Percentiles rank a stretch among this genome's conserved stretches.
These are phyloP conservation scores for Venturia pyrina DNA, from an alignment of 2,329 filamentous ascomycete species.

Conservation along the genomic window DNA sequence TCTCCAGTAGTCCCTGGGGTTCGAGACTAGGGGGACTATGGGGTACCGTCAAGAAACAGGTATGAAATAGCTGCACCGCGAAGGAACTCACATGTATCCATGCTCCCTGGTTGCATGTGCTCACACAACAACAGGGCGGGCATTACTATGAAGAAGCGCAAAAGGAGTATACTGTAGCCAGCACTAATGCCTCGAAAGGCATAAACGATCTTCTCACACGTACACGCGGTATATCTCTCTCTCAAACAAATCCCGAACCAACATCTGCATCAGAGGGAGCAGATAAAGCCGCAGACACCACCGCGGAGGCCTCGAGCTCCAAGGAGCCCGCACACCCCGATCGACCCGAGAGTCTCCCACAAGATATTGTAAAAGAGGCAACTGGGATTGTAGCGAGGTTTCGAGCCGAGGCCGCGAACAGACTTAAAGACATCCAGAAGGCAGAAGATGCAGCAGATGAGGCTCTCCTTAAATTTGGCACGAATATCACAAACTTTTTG, in stretches of 20 bases:
- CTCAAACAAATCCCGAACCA: conserved; percentile 17
- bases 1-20: conserved; percentile 87
- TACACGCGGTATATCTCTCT: conserved; percentile 64
- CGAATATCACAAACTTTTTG: conserved; percentile 80
- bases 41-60: conserved; percentile 87
- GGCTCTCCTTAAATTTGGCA: conserved; percentile 82
- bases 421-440: conserved; percentile 77
- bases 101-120: neutral
- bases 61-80: conserved; percentile 27
- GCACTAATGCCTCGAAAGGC: conserved; percentile 73
- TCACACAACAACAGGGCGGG: conserved; percentile 51
- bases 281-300: neutral
- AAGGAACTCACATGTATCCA: neutral
- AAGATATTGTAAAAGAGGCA: conserved; percentile 44
- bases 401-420: conserved; percentile 65
- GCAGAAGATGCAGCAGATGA: conserved; percentile 96
- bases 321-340: conserved; percentile 21
- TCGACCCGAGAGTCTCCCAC: conserved; percentile 35
- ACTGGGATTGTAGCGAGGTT: conserved; percentile 66
- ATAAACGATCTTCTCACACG: conserved; percentile 64
- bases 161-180: conserved; percentile 71
- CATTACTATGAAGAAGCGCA: conserved; percentile 74
- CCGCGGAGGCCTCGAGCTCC: neutral
- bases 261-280: neutral
- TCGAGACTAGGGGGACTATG: conserved; percentile 79